Percentiles rank a stretch among this genome's conserved stretches.
These are phyloP conservation scores for Fusarium camptoceras DNA, from an alignment of 2,329 filamentous ascomycete genomes.

Conservation along the genomic window DNA sequence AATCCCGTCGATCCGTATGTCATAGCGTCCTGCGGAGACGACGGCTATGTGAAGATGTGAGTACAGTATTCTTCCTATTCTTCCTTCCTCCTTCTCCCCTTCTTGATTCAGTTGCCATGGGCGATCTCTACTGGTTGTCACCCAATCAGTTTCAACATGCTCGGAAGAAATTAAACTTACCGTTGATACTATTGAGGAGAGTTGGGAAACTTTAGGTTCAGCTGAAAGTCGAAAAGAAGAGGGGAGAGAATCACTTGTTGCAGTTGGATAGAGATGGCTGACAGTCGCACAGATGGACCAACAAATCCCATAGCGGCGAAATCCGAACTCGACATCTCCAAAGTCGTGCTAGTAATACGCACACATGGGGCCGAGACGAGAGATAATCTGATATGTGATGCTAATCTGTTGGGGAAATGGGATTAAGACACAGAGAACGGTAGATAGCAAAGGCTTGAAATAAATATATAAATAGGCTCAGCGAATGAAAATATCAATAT, in stretches of 20 bases:
- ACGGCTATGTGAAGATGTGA: constrained; percentile 86
- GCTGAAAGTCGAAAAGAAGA: not conserved
- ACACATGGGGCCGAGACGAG: constrained; percentile 41
- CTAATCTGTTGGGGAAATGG: not conserved
- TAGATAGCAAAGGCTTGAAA: not conserved
- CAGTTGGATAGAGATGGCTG: not conserved
- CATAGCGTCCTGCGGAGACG: constrained; percentile 93
- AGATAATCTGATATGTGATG: constrained; percentile 6
- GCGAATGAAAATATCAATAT: not conserved
- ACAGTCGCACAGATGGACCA: constrained; percentile 44
- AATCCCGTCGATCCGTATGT: constrained; percentile 84
- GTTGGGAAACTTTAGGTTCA: not conserved
- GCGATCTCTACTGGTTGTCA: not conserved
- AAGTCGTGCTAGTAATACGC: constrained; percentile 9
- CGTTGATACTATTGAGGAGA: not conserved
- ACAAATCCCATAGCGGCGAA: constrained; percentile 41
- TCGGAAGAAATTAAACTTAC: not conserved
- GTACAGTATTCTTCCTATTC: constrained; percentile 50
- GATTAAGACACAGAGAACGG: not conserved
- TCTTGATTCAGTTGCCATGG: not conserved
- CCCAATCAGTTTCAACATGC: not conserved
- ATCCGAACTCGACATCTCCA: constrained; percentile 38
- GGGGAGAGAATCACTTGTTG: constrained; percentile 9
- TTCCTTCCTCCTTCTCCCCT: not conserved
- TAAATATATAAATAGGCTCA: not conserved